A percentile compares a stretch with the other conserved stretches of the same genome.
Conservation (phyloP, 306 rosid genomes). For the Echinosophora koreensis region DNA sequence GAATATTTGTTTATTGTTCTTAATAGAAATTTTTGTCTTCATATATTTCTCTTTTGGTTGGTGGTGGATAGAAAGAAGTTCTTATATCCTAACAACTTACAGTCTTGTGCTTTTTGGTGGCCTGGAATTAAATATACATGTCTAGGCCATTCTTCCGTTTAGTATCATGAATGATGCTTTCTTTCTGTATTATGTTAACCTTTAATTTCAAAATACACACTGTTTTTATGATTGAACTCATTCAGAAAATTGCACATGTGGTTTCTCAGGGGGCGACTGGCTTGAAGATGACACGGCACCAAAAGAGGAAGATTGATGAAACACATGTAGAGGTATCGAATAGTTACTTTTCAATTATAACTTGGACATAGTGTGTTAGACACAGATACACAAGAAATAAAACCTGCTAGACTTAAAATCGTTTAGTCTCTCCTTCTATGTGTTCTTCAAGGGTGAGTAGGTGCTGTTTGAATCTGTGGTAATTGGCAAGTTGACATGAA, state of each 20-base stretch:
- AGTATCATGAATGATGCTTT: slow-evolving; percentile 13
- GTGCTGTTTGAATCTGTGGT: slow-evolving; percentile 28
- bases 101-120: slow-evolving; percentile 7
- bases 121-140: slow-evolving; percentile 27
- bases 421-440: slow-evolving; percentile 20
- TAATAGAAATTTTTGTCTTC: neutral
- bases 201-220: slow-evolving; percentile 21
- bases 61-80: neutral
- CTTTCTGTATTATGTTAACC: slow-evolving; percentile 22
- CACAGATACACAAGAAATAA: neutral
- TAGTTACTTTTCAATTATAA: slow-evolving; percentile 35
- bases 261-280: slow-evolving; percentile 79
- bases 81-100: neutral
- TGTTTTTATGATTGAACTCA: slow-evolving; percentile 37
- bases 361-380: neutral
- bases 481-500: slow-evolving; percentile 9
- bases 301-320: slow-evolving; percentile 97
- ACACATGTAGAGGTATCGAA: slow-evolving; percentile 93
- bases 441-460: slow-evolving; percentile 23
- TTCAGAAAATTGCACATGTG: slow-evolving; percentile 37
- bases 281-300: slow-evolving; percentile 99
- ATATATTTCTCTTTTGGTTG: slow-evolving; percentile 14
- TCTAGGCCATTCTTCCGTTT: slow-evolving; percentile 7
- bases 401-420: slow-evolving; percentile 20
- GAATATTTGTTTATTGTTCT: slow-evolving; percentile 30